Evolutionary conservation across 495 filamentous ascomycete genomes (phyloP).

Genomic region (Ramalina intermedia): DNA sequence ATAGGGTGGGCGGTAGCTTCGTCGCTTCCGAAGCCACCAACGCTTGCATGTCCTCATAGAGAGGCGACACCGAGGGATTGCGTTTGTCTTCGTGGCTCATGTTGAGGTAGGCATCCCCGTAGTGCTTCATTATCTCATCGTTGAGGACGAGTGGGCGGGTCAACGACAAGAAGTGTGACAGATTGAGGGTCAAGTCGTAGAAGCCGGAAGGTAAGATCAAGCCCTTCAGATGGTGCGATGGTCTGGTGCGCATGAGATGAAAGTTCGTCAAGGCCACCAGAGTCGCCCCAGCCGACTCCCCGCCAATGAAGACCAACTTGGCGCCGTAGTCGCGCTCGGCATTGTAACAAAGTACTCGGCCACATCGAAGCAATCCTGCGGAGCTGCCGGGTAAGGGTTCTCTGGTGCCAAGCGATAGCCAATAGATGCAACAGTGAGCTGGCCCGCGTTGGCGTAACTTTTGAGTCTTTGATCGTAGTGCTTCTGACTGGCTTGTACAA

Average conservation of each 20-base stretch:
- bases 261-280: constrained; percentile 28
- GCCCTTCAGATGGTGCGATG: constrained; percentile 25
- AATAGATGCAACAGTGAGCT: constrained; percentile 18
- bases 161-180: constrained; percentile 21
- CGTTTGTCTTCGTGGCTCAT: constrained; percentile 23
- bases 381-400: constrained; percentile 35
- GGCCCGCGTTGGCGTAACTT: too few relatives aligned
- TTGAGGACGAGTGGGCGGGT: constrained; percentile 20
- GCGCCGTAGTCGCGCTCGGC: constrained; percentile 15
- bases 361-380: constrained; percentile 39
- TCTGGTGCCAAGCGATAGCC: constrained; percentile 49
- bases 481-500: too few relatives aligned
- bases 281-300: constrained; percentile 32
- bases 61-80: constrained; percentile 24
- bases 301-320: constrained; percentile 16
- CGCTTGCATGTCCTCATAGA: constrained; percentile 30
- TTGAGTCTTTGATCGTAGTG: too few relatives aligned
- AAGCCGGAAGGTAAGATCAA: constrained; percentile 32
- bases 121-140: constrained; percentile 24
- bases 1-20: constrained; percentile 34
- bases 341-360: constrained; percentile 37
- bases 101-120: constrained; percentile 26
- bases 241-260: constrained; percentile 27
- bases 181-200: constrained; percentile 27
- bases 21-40: constrained; percentile 9